Conservation (phyloP, 768 basidiomycete genomes). For the Xerocomus brunneocitrinus region DNA sequence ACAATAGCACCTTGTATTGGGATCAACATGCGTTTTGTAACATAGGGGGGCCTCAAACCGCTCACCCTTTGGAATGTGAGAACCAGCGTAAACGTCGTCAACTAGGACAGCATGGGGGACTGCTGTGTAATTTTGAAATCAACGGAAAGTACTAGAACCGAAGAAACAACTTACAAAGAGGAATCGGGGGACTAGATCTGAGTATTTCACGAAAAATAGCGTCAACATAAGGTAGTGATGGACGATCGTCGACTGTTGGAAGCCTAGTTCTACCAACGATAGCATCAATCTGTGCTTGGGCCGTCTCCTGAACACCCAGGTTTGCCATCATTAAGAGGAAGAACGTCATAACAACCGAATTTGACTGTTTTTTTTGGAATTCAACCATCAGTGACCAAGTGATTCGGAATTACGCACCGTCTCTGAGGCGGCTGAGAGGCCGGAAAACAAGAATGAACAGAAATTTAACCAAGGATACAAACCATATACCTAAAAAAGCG, state of each 20-base stretch:
- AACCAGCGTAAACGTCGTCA: slow-evolving; percentile 39
- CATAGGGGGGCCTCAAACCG: background rate
- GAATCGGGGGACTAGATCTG: background rate
- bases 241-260: background rate
- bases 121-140: background rate
- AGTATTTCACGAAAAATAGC: background rate
- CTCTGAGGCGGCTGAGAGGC: background rate
- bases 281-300: background rate
- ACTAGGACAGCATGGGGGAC: slow-evolving; percentile 27
- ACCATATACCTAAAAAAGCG: slow-evolving; percentile 6
- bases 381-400: background rate
- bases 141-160: background rate
- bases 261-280: background rate
- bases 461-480: background rate
- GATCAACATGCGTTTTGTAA: background rate
- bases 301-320: background rate
- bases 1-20: background rate
- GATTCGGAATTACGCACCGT: background rate
- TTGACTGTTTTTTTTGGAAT: background rate
- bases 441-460: background rate
- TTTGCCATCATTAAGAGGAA: background rate
- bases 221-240: background rate
- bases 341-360: background rate
- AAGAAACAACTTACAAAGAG: background rate
- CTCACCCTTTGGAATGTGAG: slow-evolving; percentile 43